A percentile compares a stretch with the other conserved stretches of the same genome.
Conservation (phyloP, 2,329 filamentous ascomycete species). For the Pseudocercospora macadamiae region DNA sequence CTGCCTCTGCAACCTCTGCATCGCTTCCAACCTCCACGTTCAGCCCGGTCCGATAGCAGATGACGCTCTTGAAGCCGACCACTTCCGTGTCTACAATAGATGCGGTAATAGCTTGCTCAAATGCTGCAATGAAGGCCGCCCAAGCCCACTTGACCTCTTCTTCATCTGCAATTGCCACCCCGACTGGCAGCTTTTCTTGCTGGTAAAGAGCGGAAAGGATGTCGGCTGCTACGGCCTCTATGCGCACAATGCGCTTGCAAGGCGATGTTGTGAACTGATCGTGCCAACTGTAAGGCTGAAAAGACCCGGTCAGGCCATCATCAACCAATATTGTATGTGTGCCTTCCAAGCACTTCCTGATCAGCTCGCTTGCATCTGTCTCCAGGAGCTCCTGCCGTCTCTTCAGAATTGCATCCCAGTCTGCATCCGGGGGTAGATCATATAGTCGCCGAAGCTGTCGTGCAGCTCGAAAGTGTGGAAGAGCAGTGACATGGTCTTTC, state of each 20-base stretch:
- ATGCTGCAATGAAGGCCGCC: conserved; percentile 53
- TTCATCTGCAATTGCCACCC: conserved; percentile 34
- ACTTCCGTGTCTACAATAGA: conserved; percentile 68
- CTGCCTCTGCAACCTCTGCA: conserved; percentile 37
- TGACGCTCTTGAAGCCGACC: conserved; percentile 79
- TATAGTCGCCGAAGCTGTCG: conserved; percentile 69
- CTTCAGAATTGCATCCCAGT: conserved; percentile 61
- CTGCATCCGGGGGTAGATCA: conserved; percentile 57
- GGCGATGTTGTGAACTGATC: conserved; percentile 64
- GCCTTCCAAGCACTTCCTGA: conserved; percentile 67
- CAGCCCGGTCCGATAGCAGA: conserved; percentile 79
- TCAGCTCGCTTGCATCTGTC: conserved; percentile 57
- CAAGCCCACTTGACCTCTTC: conserved; percentile 39
- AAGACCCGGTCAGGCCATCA: conserved; percentile 67
- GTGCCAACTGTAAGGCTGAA: conserved; percentile 66
- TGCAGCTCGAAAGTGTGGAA: conserved; percentile 71
- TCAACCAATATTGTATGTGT: conserved; percentile 78
- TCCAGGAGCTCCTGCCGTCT: conserved; percentile 53
- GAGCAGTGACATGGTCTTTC: conserved; percentile 59
- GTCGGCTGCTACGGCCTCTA: conserved; percentile 71
- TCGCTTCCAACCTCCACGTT: conserved; percentile 59
- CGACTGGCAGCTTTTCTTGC: conserved; percentile 33
- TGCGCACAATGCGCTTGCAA: conserved; percentile 74
- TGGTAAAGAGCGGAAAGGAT: conserved; percentile 56
- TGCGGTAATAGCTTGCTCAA: conserved; percentile 56